Conservation (phyloP, 1,284 basidiomycete species). For the Fomitopsis betulina region DNA sequence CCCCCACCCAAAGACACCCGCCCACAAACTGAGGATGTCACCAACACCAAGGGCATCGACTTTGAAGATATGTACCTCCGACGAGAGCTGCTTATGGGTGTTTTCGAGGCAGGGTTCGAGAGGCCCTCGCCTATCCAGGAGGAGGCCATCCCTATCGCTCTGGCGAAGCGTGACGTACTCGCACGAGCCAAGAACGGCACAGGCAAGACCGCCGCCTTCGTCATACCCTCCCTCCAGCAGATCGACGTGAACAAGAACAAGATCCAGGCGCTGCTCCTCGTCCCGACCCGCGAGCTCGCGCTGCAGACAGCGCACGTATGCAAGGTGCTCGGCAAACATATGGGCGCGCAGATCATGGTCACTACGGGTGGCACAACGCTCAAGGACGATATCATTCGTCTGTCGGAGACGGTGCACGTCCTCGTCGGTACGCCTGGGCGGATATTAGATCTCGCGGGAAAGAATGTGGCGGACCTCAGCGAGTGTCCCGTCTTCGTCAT, state of each 20-base stretch:
- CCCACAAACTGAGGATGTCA: constrained; percentile 94
- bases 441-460: constrained; percentile 93
- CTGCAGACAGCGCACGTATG: constrained; percentile 97
- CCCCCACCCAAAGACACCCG: constrained; percentile 88
- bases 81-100: constrained; percentile 73
- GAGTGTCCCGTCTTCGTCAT: constrained; percentile 96
- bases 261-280: constrained; percentile 93
- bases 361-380: constrained; percentile 98
- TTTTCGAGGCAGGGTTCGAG: constrained; percentile 97
- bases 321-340: constrained; percentile 95
- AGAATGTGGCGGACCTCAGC: constrained; percentile 91
- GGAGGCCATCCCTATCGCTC: constrained; percentile 89
- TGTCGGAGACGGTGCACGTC: constrained; percentile 90
- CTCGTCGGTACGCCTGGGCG: constrained; percentile 97
- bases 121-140: constrained; percentile 97
- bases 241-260: constrained; percentile 83
- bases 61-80: constrained; percentile 77
- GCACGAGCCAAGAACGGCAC: constrained; percentile 91
- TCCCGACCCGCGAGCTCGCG: constrained; percentile 93
- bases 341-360: constrained; percentile 97
- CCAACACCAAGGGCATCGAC: constrained; percentile 84
- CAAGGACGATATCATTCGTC: constrained; percentile 95
- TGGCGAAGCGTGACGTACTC: constrained; percentile 87
- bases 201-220: constrained; percentile 97
- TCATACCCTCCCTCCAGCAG: constrained; percentile 94